phyloP scores from a whole-genome alignment of 2,329 filamentous ascomycete genomes.

The Elsinoe batatas region DNA sequence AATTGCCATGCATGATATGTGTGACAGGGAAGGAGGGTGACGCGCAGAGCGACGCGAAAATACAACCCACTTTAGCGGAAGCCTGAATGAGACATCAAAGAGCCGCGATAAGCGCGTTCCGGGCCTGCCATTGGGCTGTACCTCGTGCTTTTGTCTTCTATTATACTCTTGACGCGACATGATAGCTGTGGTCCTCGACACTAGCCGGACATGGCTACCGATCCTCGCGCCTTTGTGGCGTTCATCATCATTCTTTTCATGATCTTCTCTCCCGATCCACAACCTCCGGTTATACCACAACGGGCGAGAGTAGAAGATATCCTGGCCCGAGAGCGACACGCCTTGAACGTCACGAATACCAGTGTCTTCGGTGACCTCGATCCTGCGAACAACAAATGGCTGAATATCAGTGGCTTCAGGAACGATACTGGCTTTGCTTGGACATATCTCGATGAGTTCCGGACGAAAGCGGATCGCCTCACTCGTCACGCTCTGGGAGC shows the following conservation, averaged over 20 bases:
- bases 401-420: conserved; percentile 63
- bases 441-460: conserved; percentile 60
- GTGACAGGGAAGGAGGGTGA: not conserved
- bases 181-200: not conserved
- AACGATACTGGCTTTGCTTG: conserved; percentile 67
- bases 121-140: not conserved
- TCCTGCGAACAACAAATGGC: conserved; percentile 35
- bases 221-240: conserved; percentile 26
- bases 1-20: conserved; percentile 7
- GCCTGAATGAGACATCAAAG: not conserved
- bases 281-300: conserved; percentile 26
- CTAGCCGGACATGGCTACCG: not conserved
- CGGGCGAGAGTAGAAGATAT: conserved; percentile 38
- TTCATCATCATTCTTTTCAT: conserved; percentile 45
- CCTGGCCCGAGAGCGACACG: conserved; percentile 41
- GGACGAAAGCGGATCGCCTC: conserved; percentile 53
- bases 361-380: conserved; percentile 45
- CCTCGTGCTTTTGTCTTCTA: not conserved
- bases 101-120: conserved; percentile 6
- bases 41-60: conserved; percentile 3
- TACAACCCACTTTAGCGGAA: conserved; percentile 1
- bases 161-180: not conserved
- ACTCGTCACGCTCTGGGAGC: conserved; percentile 33
- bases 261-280: conserved; percentile 41
- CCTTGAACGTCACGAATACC: conserved; percentile 40